Conservation (phyloP, 2,329 filamentous ascomycete species). For the Diaporthe sp. region DNA sequence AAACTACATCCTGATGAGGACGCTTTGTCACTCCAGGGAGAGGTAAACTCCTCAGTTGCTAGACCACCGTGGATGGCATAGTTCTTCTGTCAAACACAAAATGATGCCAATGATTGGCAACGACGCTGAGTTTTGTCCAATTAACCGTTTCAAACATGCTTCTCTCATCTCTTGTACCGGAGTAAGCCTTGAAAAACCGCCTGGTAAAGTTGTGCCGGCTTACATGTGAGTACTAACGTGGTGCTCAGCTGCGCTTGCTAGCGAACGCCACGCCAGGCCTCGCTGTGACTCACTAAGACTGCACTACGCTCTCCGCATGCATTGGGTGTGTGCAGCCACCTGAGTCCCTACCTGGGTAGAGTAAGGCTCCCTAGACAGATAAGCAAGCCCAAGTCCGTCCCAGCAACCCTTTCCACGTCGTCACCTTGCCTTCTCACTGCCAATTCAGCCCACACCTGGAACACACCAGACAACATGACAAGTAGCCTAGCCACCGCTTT, state of each 20-base stretch:
- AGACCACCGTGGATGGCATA: too few relatives aligned
- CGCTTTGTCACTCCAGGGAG: too few relatives aligned
- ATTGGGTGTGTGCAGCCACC: neutral
- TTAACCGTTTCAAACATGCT: too few relatives aligned
- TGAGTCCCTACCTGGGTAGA: neutral
- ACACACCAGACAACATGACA: neutral
- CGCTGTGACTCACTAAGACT: constrained; percentile 9
- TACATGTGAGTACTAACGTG: neutral
- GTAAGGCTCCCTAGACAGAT: neutral
- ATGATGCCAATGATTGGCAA: neutral
- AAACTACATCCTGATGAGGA: neutral
- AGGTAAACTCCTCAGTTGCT: too few relatives aligned
- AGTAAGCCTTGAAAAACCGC: neutral
- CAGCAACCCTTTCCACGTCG: neutral
- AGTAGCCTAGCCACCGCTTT: constrained; percentile 43
- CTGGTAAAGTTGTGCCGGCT: neutral
- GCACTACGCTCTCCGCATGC: neutral
- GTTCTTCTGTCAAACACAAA: neutral
- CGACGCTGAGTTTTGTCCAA: neutral
- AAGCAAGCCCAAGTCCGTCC: neutral
- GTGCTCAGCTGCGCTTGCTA: neutral
- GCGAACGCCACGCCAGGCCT: neutral
- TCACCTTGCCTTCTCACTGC: neutral
- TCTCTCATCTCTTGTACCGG: neutral
- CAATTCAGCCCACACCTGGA: neutral